Conservation (phyloP, 176 grass and related monocot species). For the Triticum dicoccoides region DNA sequence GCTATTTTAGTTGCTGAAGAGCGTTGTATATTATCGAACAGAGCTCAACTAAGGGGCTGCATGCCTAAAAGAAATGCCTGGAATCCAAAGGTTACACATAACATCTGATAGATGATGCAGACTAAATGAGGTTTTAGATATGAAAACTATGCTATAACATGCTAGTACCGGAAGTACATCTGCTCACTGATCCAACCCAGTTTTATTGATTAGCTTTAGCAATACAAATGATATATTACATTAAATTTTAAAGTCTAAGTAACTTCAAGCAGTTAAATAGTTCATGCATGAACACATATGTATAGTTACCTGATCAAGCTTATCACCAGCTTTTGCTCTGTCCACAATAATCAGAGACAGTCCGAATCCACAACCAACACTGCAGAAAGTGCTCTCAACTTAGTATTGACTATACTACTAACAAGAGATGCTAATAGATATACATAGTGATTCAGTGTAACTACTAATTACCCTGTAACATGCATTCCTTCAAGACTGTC, state of each 20-base stretch:
- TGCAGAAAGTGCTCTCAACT: constrained; percentile 43
- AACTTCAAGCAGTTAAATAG: constrained; percentile 3
- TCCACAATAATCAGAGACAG: constrained; percentile 84
- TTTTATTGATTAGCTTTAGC: neutral
- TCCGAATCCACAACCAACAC: constrained; percentile 82
- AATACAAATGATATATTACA: neutral
- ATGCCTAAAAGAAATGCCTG: neutral
- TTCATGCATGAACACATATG: constrained; percentile 5
- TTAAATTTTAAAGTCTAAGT: neutral
- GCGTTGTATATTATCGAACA: neutral
- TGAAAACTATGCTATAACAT: neutral
- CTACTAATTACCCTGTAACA: constrained; percentile 75
- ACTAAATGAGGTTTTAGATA: neutral
- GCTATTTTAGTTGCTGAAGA: neutral
- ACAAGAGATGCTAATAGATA: neutral
- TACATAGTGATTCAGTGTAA: neutral
- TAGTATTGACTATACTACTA: constrained; percentile 14
- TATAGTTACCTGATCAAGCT: constrained; percentile 65
- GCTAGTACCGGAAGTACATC: neutral
- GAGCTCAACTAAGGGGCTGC: neutral
- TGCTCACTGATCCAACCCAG: neutral
- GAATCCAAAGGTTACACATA: neutral
- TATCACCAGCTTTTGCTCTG: constrained; percentile 63
- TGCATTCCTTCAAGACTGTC: constrained; percentile 88
- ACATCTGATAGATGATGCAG: neutral